Conservation (phyloP, 2,329 filamentous ascomycete species). For the Pezicula carpinea region DNA sequence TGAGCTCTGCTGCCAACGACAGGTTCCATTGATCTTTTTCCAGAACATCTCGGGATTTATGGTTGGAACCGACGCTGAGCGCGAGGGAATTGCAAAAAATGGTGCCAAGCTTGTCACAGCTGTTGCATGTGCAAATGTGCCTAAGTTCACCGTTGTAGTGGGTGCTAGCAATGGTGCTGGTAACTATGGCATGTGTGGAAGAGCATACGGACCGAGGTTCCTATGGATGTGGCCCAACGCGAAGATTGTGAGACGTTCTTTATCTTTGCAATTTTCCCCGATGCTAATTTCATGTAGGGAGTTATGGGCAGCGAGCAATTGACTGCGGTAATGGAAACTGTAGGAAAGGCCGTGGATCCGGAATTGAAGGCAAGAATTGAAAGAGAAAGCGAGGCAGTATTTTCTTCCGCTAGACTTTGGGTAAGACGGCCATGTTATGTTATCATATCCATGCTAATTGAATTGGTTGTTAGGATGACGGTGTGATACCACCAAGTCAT, state of each 20-base stretch:
- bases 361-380: slow-evolving; percentile 82
- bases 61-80: slow-evolving; percentile 89
- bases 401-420: slow-evolving; percentile 86
- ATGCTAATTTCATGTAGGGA: slow-evolving; percentile 36
- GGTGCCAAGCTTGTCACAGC: slow-evolving; percentile 95
- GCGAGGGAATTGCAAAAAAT: slow-evolving; percentile 94
- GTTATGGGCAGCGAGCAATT: slow-evolving; percentile 97
- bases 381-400: slow-evolving; percentile 81
- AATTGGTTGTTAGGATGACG: slow-evolving; percentile 57
- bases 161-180: slow-evolving; percentile 89
- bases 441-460: slow-evolving; percentile 5
- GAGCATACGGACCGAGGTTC: slow-evolving; percentile 87
- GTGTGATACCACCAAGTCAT: slow-evolving; percentile 73
- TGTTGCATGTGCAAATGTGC: slow-evolving; percentile 88
- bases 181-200: slow-evolving; percentile 97
- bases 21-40: slow-evolving; percentile 85
- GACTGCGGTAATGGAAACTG: slow-evolving; percentile 88
- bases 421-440: slow-evolving; percentile 31
- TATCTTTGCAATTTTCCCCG: not conserved
- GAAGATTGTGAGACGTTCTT: slow-evolving; percentile 48
- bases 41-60: slow-evolving; percentile 99
- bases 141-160: slow-evolving; percentile 96
- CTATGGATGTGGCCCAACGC: slow-evolving; percentile 98
- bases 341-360: slow-evolving; percentile 78
- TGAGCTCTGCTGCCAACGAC: slow-evolving; percentile 85